Base-by-base conservation (phyloP, 805 yeast species). In the Myxozyma mucilagina region DNA sequence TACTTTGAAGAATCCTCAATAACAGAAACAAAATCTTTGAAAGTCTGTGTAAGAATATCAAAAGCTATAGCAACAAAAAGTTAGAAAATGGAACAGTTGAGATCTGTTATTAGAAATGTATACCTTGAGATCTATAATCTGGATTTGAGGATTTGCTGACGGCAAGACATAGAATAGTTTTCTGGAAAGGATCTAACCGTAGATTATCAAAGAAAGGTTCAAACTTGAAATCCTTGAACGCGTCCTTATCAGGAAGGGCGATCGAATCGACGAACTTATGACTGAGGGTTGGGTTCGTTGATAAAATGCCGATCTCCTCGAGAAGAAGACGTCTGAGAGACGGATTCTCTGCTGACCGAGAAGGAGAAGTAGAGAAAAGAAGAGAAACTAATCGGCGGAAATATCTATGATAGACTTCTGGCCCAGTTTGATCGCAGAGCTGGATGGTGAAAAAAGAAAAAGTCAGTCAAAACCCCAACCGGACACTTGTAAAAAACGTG, bases 341-440 rank as follows among this genome's bases (percentile, higher is more conserved):
- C 42, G 73, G 73, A 53, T 55, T 57, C 52, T 70, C 71, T 29
- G 68, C 68, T 18, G 71, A 66, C 29, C 61, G 54, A 44, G 69
- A 61, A 20, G 52, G 52, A 5, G 55, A 10, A 3, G 61, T 24
- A 18, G 61, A 56, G 34, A 48, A 56, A 7, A 42, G 56, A 20
- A 56, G 64, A 63, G 58, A 58, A 56, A 69, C 63, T 75, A 71
- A 69, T 60, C 68, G 70, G 69, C 73, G 50, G 68, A 71, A n/a
- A 74, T 72, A 77, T 47, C 68, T 70, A 24, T 60, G 57, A 62
- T 73, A 73, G 43, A 75, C 74, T 47, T 73, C 75, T 9, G 75
- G 71, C 38, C 75, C 70, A 56, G 68, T 65, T 36, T 74, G 74
- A 11, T 70, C 73, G 57, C 82, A 69, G 34, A 86, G 78, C 61